phyloP scores from a whole-genome alignment of 805 yeast genomes.

The Kluyveromyces nonfermentans region DNA sequence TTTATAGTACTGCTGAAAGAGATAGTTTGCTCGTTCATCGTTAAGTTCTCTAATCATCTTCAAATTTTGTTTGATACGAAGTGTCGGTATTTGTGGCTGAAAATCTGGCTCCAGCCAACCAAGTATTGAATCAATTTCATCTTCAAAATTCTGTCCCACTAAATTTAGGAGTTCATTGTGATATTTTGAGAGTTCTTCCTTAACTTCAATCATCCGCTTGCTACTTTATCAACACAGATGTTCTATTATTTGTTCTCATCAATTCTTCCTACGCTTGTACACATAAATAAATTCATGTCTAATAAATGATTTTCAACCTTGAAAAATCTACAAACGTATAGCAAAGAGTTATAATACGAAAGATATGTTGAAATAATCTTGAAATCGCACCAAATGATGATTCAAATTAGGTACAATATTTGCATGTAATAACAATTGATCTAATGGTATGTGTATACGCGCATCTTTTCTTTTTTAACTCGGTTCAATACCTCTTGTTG shows the following conservation, averaged over 20 bases:
- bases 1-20: conserved; percentile 14
- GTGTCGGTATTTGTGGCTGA: conserved; percentile 21
- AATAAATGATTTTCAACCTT: not conserved
- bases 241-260: too few relatives aligned
- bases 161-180: conserved; percentile 4
- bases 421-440: not conserved
- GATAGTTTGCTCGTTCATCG: conserved; percentile 1
- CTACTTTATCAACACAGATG: not conserved
- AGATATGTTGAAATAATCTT: too few relatives aligned
- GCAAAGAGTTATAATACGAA: too few relatives aligned
- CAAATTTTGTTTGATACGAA: conserved; percentile 12
- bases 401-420: not conserved
- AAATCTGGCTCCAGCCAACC: conserved; percentile 19
- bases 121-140: conserved; percentile 18
- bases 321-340: not conserved
- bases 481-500: too few relatives aligned
- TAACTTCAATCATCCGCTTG: conserved; percentile 2
- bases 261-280: too few relatives aligned
- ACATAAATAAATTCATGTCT: too few relatives aligned
- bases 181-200: conserved; percentile 1
- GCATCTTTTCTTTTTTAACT: too few relatives aligned
- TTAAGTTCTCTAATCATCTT: conserved; percentile 4
- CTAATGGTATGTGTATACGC: not conserved
- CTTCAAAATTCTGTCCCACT: conserved; percentile 9
- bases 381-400: not conserved